phyloP scores from a whole-genome alignment of 2,329 filamentous ascomycete species.

The Claviceps pazoutovae region DNA sequence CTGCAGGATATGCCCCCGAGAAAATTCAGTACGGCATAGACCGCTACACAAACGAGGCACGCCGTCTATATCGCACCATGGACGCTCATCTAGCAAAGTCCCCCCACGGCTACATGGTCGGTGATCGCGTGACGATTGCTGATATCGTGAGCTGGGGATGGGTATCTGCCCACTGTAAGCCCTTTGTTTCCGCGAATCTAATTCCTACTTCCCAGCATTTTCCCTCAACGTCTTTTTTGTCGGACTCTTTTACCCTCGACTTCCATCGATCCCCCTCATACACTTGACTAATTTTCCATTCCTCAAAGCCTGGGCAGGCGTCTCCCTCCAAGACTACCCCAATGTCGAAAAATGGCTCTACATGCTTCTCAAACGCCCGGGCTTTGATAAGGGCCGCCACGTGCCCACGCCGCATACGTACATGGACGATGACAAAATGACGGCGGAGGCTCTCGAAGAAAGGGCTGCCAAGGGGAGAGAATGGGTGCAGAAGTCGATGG shows the following conservation, averaged over 20 bases:
- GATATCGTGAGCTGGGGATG: conserved; percentile 75
- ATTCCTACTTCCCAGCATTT: too few species aligned
- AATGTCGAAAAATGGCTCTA: conserved; percentile 65
- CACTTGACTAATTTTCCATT: not conserved
- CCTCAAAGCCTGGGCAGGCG: conserved; percentile 20
- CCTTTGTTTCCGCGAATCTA: not conserved
- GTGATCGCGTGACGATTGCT: conserved; percentile 57
- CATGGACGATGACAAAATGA: conserved; percentile 29
- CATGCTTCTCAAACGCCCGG: conserved; percentile 52
- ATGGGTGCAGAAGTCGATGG: conserved; percentile 61
- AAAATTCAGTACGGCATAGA: conserved; percentile 71
- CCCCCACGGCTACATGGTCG: conserved; percentile 45
- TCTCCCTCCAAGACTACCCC: conserved; percentile 62
- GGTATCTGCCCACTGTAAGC: conserved; percentile 41
- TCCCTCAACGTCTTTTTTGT: too few species aligned
- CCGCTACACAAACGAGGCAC: conserved; percentile 70
- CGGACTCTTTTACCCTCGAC: too few species aligned
- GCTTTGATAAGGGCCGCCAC: conserved; percentile 60
- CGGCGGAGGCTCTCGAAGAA: conserved; percentile 41
- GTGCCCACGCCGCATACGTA: conserved; percentile 55
- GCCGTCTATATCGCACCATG: conserved; percentile 66
- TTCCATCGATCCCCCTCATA: too few species aligned
- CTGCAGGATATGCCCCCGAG: conserved; percentile 58
- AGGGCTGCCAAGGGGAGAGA: conserved; percentile 34
- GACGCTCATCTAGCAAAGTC: conserved; percentile 54